Conservation (phyloP, 192 early-diverging fungal genomes). For the Lunasporangiospora selenospora region DNA sequence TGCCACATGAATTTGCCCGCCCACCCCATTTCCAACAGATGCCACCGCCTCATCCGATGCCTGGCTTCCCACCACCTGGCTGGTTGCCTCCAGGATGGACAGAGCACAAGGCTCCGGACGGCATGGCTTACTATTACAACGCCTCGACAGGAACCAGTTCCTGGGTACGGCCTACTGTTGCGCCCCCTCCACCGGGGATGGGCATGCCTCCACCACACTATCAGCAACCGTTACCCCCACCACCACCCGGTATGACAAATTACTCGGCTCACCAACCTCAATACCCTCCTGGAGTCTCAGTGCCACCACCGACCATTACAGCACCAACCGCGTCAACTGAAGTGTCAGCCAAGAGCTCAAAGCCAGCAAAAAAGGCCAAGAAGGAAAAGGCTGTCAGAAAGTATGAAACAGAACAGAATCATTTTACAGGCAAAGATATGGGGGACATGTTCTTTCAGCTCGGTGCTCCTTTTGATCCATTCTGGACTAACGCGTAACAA, state of each 20-base stretch:
- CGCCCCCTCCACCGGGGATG: conserved; percentile 15
- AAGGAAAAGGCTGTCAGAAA: conserved; percentile 52
- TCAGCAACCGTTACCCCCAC: background rate
- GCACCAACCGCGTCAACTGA: conserved; percentile 1
- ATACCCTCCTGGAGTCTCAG: conserved; percentile 8
- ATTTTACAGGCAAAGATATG: too few relatives aligned
- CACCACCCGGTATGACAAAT: conserved; percentile 16
- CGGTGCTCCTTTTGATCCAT: too few relatives aligned
- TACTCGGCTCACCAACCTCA: conserved; percentile 11
- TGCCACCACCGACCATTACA: conserved; percentile 1
- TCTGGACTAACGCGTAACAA: too few relatives aligned
- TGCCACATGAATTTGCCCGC: background rate
- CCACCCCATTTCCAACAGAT: background rate
- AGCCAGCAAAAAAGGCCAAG: conserved; percentile 47
- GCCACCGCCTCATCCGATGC: conserved; percentile 4
- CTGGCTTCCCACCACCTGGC: conserved; percentile 6
- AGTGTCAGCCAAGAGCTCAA: conserved; percentile 31
- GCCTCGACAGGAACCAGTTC: conserved; percentile 67
- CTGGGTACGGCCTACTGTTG: conserved; percentile 65
- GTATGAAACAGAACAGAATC: too few relatives aligned
- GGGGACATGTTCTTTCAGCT: too few relatives aligned
- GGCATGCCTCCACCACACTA: too few relatives aligned
- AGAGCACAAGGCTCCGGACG: conserved; percentile 65
- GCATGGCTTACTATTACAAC: conserved; percentile 80
- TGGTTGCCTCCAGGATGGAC: conserved; percentile 65